Evolutionary conservation across 1,139 yeast genomes (phyloP).

Genomic region (Kazachstania sp.): DNA sequence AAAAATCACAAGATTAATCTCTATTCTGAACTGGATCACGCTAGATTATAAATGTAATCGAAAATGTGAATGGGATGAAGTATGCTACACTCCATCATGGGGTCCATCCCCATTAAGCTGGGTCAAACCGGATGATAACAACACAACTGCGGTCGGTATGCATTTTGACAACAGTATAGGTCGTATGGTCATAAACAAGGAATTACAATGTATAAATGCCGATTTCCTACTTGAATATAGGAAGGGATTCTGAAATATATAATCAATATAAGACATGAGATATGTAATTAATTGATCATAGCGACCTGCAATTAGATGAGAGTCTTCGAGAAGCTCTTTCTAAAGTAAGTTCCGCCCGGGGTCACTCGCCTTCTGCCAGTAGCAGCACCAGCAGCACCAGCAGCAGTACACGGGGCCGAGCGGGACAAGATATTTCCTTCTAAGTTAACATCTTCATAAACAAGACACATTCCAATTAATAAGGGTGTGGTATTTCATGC

Average conservation of each 20-base stretch:
- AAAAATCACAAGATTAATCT: slow-evolving; percentile 19
- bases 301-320: too few species aligned
- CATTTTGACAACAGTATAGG: slow-evolving; percentile 12
- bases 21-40: slow-evolving; percentile 36
- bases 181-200: slow-evolving; percentile 15
- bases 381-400: too few species aligned
- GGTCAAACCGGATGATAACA: slow-evolving; percentile 8
- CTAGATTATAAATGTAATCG: slow-evolving; percentile 36
- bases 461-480: too few species aligned
- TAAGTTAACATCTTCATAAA: too few species aligned
- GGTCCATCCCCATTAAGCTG: slow-evolving; percentile 45
- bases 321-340: too few species aligned
- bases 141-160: slow-evolving; percentile 11
- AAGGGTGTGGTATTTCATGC: too few species aligned
- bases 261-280: too few species aligned
- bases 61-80: slow-evolving; percentile 37
- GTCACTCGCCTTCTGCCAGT: too few species aligned
- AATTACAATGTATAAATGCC: slow-evolving; percentile 17
- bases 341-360: too few species aligned
- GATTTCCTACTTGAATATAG: slow-evolving; percentile 5
- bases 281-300: too few species aligned
- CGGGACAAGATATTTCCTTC: too few species aligned
- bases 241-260: neutral
- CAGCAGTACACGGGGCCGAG: too few species aligned
- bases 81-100: slow-evolving; percentile 51